Evolutionary conservation across 177 flowering plant genomes (phyloP), one percentile per base, ranked within the genome.

Genomic region (Telopea speciosissima): DNA sequence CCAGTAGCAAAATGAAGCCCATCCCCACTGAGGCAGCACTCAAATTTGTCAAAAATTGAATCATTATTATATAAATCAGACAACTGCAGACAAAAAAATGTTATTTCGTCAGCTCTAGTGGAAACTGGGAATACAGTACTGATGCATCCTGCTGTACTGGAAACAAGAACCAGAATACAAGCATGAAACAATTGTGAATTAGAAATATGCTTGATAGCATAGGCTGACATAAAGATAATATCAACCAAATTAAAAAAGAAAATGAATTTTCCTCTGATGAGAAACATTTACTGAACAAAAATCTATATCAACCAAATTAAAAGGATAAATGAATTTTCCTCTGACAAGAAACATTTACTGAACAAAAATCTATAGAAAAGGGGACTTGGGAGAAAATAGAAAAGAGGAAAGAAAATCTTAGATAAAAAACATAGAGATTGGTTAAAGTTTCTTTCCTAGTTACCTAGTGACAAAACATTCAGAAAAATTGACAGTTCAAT

Each of bases 1-100:
- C 95, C 95, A 13, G 89, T 90, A 33, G 97, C 97, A 78, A 83
- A 85, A 68, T 83, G 89, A 80, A 74, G 80, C 66, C 89, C 92
- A 77, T 87, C 85, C 67, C 81, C 79, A 76, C 90, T 86, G 70
- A 86, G 66, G 81, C 95, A 91, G 85, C 97, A 91, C 17, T 80
- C 93, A 62, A 91, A 91, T 76, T 88, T 91, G 83, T 91, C 95
- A 74, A 91, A 91, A 71, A 91, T 86, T 68, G 88, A 79, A 77
- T 92, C 93, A 68, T 81, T 83, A 66, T 87, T 83, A 77, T 92
- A 90, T 77, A 90, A 72, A 70, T 90, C 90, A 68, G 78, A 79
- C 62, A 91, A 75, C 97, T 91, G 93, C 80, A 79, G 40, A 75
- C 72, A 49, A 8, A 54, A 54, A 70, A 42, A 79, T 64, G 28